A percentile compares a stretch with the other conserved stretches of the same genome.
Evolutionary conservation across 2,329 filamentous ascomycete genomes (phyloP).

Genomic region (Colletotrichum liriopes): DNA sequence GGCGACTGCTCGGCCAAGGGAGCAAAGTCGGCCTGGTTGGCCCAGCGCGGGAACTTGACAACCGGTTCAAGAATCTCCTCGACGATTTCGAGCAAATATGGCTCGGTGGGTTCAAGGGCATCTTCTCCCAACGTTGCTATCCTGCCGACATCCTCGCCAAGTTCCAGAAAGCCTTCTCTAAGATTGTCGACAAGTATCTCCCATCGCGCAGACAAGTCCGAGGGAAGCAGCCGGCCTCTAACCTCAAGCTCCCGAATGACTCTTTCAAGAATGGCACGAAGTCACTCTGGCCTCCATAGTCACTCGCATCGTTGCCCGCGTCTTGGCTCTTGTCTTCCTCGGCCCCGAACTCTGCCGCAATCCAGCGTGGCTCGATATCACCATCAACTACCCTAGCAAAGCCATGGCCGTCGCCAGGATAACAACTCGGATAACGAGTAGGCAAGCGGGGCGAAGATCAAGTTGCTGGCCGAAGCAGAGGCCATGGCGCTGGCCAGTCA

Average conservation of each 20-base stretch:
- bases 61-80: slow-evolving; percentile 82
- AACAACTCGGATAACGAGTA: no score
- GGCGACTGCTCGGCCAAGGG: slow-evolving; percentile 80
- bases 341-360: slow-evolving; percentile 62
- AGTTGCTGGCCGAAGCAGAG: no score
- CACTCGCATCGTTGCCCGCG: slow-evolving; percentile 58
- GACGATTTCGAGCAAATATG: slow-evolving; percentile 92
- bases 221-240: not conserved
- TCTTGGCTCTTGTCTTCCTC: slow-evolving; percentile 66
- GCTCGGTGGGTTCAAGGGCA: slow-evolving; percentile 94
- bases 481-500: no score
- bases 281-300: slow-evolving; percentile 13
- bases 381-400: slow-evolving; percentile 60
- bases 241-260: not conserved
- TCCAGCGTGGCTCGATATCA: slow-evolving; percentile 62
- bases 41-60: slow-evolving; percentile 83
- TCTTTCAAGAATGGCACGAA: slow-evolving; percentile 46
- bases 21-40: slow-evolving; percentile 91
- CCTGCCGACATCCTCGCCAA: slow-evolving; percentile 76
- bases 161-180: slow-evolving; percentile 85
- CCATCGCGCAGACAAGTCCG: slow-evolving; percentile 87
- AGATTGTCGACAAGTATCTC: slow-evolving; percentile 85
- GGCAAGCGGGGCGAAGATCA: no score
- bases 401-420: slow-evolving; percentile 53
- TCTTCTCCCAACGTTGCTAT: slow-evolving; percentile 84